Conservation (phyloP, 768 basidiomycete genomes). For the Mycena leptocephala region DNA sequence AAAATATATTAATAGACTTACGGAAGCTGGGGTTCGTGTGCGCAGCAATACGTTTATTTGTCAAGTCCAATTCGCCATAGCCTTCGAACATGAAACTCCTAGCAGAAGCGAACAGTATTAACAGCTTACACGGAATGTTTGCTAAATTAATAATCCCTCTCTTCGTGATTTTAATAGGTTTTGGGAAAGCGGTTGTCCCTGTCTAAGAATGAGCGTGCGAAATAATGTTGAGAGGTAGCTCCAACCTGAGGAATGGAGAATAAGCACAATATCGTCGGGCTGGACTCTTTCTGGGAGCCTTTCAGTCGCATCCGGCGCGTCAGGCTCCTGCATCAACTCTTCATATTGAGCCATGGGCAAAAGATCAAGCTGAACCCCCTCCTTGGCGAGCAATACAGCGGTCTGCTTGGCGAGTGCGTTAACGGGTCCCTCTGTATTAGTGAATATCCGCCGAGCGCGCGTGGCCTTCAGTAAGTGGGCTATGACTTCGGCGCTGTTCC, state of each 20-base stretch:
- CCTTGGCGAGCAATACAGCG: neutral
- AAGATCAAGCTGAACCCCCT: slow-evolving; percentile 1
- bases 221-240: neutral
- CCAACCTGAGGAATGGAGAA: slow-evolving; percentile 21
- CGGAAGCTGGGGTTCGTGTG: slow-evolving; percentile 19
- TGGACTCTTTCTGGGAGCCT: neutral
- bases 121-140: slow-evolving; percentile 17
- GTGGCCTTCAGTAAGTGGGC: neutral
- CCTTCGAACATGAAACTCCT: too few relatives aligned
- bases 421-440: neutral
- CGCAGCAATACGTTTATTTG: slow-evolving; percentile 11
- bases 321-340: neutral
- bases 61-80: slow-evolving; percentile 15
- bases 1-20: neutral
- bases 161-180: slow-evolving; percentile 13
- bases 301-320: neutral
- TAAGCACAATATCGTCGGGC: neutral
- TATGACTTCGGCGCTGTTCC: slow-evolving; percentile 21
- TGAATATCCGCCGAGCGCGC: neutral
- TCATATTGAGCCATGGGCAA: neutral
- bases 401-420: neutral
- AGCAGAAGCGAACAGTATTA: too few relatives aligned
- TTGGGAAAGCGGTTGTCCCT: slow-evolving; percentile 19
- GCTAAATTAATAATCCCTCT: slow-evolving; percentile 11
- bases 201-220: neutral